Evolutionary conservation across 108 stramenopile species (phyloP).

Genomic region (Craspedostauros australis): DNA sequence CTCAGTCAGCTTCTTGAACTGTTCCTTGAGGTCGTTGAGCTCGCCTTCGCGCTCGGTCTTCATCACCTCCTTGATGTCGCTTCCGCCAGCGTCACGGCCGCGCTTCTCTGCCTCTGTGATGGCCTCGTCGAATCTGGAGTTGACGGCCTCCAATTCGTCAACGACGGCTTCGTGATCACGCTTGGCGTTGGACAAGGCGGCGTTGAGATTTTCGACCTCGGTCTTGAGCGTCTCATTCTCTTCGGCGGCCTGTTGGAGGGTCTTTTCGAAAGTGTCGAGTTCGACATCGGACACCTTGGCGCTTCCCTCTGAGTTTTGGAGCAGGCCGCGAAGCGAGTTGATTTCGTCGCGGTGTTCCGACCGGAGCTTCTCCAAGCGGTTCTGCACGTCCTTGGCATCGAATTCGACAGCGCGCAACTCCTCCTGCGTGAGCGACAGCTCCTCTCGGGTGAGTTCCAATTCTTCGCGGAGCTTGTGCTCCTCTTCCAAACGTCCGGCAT

Average conservation of each 20-base stretch:
- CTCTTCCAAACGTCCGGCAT: constrained; percentile 33
- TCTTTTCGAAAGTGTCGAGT: constrained; percentile 41
- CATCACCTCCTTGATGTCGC: constrained; percentile 30
- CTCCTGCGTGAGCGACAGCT: constrained; percentile 53
- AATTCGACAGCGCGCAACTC: constrained; percentile 68
- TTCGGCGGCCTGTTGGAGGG: constrained; percentile 37
- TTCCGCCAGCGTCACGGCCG: constrained; percentile 24
- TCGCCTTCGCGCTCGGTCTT: constrained; percentile 39
- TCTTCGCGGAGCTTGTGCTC: constrained; percentile 46
- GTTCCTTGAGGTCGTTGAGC: constrained; percentile 27
- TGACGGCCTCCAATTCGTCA: constrained; percentile 71
- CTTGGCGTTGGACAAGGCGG: constrained; percentile 68
- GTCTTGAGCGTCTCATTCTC: constrained; percentile 43
- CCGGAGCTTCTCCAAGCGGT: constrained; percentile 38
- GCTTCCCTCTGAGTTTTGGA: constrained; percentile 39
- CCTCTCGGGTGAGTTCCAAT: constrained; percentile 54
- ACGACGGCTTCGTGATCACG: constrained; percentile 50
- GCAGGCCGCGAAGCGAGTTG: constrained; percentile 37
- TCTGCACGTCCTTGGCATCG: constrained; percentile 37
- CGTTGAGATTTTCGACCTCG: constrained; percentile 53
- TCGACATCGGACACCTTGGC: constrained; percentile 33
- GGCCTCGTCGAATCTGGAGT: constrained; percentile 66
- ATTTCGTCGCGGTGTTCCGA: constrained; percentile 58
- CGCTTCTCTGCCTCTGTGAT: constrained; percentile 38
- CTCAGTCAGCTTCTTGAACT: constrained; percentile 36